Conservation (phyloP, 1,139 yeast species). For the Pneumocystis jirovecii region DNA sequence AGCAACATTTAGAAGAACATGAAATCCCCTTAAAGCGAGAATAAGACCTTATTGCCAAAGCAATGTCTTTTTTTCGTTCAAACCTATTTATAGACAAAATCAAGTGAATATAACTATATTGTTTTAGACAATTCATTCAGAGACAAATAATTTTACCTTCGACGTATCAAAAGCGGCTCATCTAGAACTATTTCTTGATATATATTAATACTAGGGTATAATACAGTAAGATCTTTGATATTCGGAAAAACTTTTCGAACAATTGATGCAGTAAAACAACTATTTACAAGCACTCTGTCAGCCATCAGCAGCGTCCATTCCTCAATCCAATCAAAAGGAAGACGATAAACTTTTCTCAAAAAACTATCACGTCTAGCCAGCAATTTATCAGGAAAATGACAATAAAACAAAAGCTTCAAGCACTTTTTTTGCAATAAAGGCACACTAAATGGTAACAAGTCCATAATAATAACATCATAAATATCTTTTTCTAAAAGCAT, state of each 20-base stretch:
- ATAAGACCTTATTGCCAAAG: conserved; percentile 57
- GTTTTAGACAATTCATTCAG: not conserved
- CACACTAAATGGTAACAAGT: conserved; percentile 73
- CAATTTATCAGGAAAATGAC: conserved; percentile 90
- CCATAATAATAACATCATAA: conserved; percentile 67
- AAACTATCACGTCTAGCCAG: conserved; percentile 43
- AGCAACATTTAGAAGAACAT: conserved; percentile 7
- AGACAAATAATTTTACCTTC: conserved; percentile 6
- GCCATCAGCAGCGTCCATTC: conserved; percentile 64
- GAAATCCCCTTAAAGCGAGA: conserved; percentile 26
- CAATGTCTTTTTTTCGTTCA: conserved; percentile 72
- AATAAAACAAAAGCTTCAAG: conserved; percentile 56
- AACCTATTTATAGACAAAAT: conserved; percentile 65
- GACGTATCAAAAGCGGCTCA: conserved; percentile 11
- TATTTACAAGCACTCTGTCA: conserved; percentile 74
- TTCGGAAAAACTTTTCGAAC: conserved; percentile 48
- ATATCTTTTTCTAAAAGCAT: conserved; percentile 32
- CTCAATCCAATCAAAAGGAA: conserved; percentile 71
- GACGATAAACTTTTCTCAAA: conserved; percentile 50
- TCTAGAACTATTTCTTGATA: not conserved
- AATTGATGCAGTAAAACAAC: conserved; percentile 60
- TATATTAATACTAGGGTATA: conserved; percentile 75
- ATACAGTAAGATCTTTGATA: conserved; percentile 44
- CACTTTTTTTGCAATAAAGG: conserved; percentile 46
- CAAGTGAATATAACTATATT: conserved; percentile 20